A percentile compares a stretch with the other conserved stretches of the same genome.
Conservation (phyloP, 768 basidiomycete species). For the Amanita muscaria region DNA sequence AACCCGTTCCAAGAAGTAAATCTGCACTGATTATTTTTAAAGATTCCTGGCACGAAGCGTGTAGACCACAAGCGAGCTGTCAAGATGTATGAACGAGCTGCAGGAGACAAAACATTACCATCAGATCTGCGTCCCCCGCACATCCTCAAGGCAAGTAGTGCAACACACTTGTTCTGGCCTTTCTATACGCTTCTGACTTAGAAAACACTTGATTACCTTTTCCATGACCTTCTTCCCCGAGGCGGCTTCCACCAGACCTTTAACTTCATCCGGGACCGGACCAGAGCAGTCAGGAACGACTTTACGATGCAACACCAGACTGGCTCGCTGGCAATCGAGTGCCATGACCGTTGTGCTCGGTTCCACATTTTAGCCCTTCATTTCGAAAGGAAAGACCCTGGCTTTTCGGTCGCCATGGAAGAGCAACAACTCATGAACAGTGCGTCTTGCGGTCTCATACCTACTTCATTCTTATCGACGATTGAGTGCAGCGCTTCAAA, state of each 20-base stretch:
- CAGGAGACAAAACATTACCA: constrained; percentile 85
- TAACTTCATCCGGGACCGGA: constrained; percentile 87
- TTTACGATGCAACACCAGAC: constrained; percentile 89
- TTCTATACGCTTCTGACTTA: constrained; percentile 21
- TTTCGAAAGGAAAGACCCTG: constrained; percentile 42
- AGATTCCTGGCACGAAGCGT: constrained; percentile 77
- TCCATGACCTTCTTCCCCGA: constrained; percentile 66
- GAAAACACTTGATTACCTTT: constrained; percentile 89
- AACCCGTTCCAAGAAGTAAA: constrained; percentile 18
- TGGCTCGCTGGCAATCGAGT: constrained; percentile 72
- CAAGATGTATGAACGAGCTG: constrained; percentile 91
- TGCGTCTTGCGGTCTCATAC: constrained; percentile 30
- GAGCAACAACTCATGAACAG: constrained; percentile 90
- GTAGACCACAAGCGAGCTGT: constrained; percentile 85
- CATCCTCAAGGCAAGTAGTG: constrained; percentile 59
- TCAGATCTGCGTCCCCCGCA: constrained; percentile 86
- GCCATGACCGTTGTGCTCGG: constrained; percentile 88
- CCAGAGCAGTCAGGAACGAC: constrained; percentile 84
- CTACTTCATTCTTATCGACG: background rate
- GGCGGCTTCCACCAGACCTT: constrained; percentile 64
- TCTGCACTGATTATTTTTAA: constrained; percentile 29
- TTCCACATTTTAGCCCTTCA: constrained; percentile 88
- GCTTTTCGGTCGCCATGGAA: constrained; percentile 63
- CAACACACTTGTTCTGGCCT: constrained; percentile 1
- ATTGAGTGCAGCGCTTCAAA: constrained; percentile 63